Conservation (phyloP, 2,329 filamentous ascomycete genomes). For the Nemania abortiva region DNA sequence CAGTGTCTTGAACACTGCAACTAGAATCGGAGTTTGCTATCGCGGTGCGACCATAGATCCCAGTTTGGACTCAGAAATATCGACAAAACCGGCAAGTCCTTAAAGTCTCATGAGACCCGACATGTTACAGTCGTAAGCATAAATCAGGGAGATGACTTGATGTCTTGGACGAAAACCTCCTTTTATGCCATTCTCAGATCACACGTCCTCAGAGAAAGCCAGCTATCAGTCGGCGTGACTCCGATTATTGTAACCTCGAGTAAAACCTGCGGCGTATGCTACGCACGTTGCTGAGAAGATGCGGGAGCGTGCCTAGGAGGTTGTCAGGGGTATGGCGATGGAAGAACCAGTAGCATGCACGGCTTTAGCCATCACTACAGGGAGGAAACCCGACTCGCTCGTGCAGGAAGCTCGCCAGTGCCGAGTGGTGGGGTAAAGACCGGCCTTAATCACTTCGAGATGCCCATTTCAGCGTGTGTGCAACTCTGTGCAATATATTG, state of each 20-base stretch:
- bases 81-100: not conserved
- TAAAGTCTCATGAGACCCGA: conserved; percentile 10
- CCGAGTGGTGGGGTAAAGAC: conserved; percentile 16
- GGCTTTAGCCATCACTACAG: conserved; percentile 24
- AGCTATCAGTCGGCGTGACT: conserved; percentile 19
- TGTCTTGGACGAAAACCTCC: conserved; percentile 12
- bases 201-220: conserved; percentile 6
- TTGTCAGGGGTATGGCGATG: conserved; percentile 28
- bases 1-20: not conserved
- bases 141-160: conserved; percentile 7
- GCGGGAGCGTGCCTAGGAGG: not conserved
- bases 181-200: not conserved
- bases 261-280: not conserved
- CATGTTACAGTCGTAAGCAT: not conserved
- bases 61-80: not conserved
- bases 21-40: conserved; percentile 1
- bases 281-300: not conserved
- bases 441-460: conserved; percentile 7
- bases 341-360: conserved; percentile 29
- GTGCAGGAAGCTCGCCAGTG: conserved; percentile 20
- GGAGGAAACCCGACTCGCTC: conserved; percentile 25
- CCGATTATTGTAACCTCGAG: conserved; percentile 26
- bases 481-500: conserved; percentile 4
- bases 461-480: conserved; percentile 11
- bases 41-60: not conserved